Evolutionary conservation across 495 filamentous ascomycete species (phyloP).

Genomic region (Xylaria scruposa): DNA sequence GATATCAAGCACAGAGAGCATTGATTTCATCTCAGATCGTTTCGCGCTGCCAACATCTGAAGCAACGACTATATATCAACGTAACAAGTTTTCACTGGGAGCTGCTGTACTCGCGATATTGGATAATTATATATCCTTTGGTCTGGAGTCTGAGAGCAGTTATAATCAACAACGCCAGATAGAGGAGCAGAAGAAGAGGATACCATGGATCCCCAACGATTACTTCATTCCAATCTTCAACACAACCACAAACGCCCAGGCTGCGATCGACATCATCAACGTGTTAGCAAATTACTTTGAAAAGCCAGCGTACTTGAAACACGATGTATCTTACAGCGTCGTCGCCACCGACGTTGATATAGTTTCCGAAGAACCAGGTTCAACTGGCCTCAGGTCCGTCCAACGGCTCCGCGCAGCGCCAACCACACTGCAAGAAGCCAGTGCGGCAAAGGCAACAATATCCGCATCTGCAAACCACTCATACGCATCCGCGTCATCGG

Average conservation of each 20-base stretch:
- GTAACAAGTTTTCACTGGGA: slow-evolving; percentile 31
- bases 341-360: slow-evolving; percentile 30
- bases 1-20: slow-evolving; percentile 30
- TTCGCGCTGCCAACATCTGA: slow-evolving; percentile 32
- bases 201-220: slow-evolving; percentile 33
- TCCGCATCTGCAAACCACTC: slow-evolving; percentile 31
- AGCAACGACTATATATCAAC: slow-evolving; percentile 34
- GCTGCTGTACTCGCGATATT: slow-evolving; percentile 36
- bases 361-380: slow-evolving; percentile 8
- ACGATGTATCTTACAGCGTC: slow-evolving; percentile 36
- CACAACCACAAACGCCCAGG: slow-evolving; percentile 20
- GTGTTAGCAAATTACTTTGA: slow-evolving; percentile 35
- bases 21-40: slow-evolving; percentile 36
- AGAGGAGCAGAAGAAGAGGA: slow-evolving; percentile 18
- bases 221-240: slow-evolving; percentile 33
- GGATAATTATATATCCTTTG: slow-evolving; percentile 34
- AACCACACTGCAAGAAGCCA: slow-evolving; percentile 20
- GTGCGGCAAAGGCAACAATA: slow-evolving; percentile 20
- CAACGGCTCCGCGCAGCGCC: slow-evolving; percentile 10
- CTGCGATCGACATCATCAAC: slow-evolving; percentile 32
- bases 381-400: neutral
- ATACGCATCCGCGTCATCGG: slow-evolving; percentile 38
- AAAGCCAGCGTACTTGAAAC: slow-evolving; percentile 37
- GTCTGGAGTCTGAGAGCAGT: neutral
- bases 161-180: slow-evolving; percentile 7